These are phyloP conservation scores for Angomonas desouzai DNA, from an alignment of 208 protist species.

Conservation along the genomic window DNA sequence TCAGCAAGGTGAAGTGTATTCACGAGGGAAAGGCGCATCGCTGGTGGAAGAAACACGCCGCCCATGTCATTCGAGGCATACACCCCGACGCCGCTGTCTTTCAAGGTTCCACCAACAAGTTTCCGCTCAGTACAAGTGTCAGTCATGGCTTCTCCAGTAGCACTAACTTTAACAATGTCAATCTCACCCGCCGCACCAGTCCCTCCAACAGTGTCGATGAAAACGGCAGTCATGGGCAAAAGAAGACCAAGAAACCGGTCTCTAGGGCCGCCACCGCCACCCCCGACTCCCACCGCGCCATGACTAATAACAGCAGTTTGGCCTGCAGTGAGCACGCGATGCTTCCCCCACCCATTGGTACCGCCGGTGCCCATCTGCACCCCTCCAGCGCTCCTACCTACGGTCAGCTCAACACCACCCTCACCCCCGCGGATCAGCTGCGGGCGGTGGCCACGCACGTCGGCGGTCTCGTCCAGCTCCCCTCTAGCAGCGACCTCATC, in stretches of 20 bases:
- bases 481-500: neutral
- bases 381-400: neutral
- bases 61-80: neutral
- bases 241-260: neutral
- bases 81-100: neutral
- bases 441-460: neutral
- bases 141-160: neutral
- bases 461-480: neutral
- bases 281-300: neutral
- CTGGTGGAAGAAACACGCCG: slow-evolving; percentile 2
- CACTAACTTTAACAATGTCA: too few species aligned
- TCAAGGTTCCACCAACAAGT: neutral
- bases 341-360: neutral
- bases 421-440: neutral
- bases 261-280: neutral
- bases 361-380: neutral
- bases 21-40: slow-evolving; percentile 20
- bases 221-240: neutral
- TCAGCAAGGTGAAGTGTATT: slow-evolving; percentile 69
- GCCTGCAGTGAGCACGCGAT: neutral
- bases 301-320: neutral
- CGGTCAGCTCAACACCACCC: neutral
- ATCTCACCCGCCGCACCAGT: neutral
- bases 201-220: neutral
- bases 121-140: neutral